Evolutionary conservation across 176 grass and related monocot genomes (phyloP), one percentile per base, ranked within the genome.

Genomic region (Oropetium thomaeum): DNA sequence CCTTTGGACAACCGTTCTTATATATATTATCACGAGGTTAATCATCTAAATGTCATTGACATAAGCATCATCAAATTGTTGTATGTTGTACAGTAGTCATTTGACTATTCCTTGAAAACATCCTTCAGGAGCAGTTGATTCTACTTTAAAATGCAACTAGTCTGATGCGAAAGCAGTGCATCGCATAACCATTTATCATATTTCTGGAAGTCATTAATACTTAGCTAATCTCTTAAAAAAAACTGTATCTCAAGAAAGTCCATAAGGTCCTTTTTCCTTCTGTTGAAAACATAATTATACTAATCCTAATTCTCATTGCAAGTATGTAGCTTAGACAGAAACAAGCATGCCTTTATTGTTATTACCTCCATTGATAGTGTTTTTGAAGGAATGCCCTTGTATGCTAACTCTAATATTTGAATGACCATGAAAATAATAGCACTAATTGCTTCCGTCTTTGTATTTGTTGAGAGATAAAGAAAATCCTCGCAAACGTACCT

Each of bases 361-460:
- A 43, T 45, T 45, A 27, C 67, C 49, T 65, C 12, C 67, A 22
- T 32, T 25, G 40, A 13, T 6, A 5, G 25, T 57, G 22, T 14
- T 39, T 52, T 43, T 32, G 26, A 32, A 60, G 4, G 14, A 70
- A 41, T 69, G 8, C 6, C 52, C 53, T 70, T 70, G 41, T 28
- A 43, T 55, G 31, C 16, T 52, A 52, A 52, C 41, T 51, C 53
- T 70, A 54, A 69, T 71, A 54, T 77, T 64, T 43, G 37, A 40
- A 62, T 42, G 35, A 52, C 8, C 19, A 53, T 33, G 27, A 54
- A 31, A 75, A 13, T 12, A 42, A 9, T 45, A 9, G 37, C 33
- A 70, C 14, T 8, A 29, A 29, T 22, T 76, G 25, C 55, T 84
- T 62, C 27, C 27, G 20, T 37, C 32, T 20, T 15, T n/a, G 14